Percentiles rank a stretch among this genome's conserved stretches.
These are phyloP conservation scores for Fusarium buxicola DNA, from an alignment of 2,329 filamentous ascomycete species.

Conservation along the genomic window DNA sequence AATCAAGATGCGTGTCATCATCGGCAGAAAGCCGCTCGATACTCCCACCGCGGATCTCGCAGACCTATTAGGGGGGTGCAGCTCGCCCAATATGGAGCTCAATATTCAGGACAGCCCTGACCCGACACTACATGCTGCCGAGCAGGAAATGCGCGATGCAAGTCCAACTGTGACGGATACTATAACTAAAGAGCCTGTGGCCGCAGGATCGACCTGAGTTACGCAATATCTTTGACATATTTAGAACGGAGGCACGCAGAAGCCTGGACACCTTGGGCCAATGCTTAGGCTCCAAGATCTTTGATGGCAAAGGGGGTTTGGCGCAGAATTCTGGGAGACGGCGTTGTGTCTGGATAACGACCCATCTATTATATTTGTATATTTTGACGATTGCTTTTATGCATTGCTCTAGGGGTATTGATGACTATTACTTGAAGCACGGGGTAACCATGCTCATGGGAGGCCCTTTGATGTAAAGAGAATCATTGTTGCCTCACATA, in stretches of 20 bases:
- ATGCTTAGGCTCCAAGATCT: slow-evolving; percentile 5
- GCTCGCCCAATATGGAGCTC: slow-evolving; percentile 35
- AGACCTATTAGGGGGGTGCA: slow-evolving; percentile 25
- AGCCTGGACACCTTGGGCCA: neutral
- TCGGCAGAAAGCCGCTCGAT: slow-evolving; percentile 62
- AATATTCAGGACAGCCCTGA: slow-evolving; percentile 40
- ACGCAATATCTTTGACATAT: neutral
- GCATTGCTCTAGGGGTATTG: slow-evolving; percentile 29
- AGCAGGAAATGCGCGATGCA: slow-evolving; percentile 24
- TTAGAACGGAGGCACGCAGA: slow-evolving; percentile 18
- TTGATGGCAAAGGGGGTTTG: slow-evolving; percentile 29
- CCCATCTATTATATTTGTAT: slow-evolving; percentile 32
- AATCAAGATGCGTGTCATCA: slow-evolving; percentile 61
- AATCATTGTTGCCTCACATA: slow-evolving; percentile 14
- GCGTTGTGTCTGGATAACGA: slow-evolving; percentile 40
- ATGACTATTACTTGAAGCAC: slow-evolving; percentile 27
- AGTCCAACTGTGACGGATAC: slow-evolving; percentile 6
- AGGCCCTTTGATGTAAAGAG: slow-evolving; percentile 37
- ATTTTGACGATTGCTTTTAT: slow-evolving; percentile 31
- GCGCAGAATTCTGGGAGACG: slow-evolving; percentile 38
- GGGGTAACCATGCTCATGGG: slow-evolving; percentile 19
- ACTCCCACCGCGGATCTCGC: slow-evolving; percentile 38
- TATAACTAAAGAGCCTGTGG: slow-evolving; percentile 1
- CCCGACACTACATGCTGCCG: slow-evolving; percentile 39
- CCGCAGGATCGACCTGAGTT: slow-evolving; percentile 11